Evolutionary conservation across 1,284 basidiomycete genomes (phyloP).

Genomic region (Cryptococcus sp.): DNA sequence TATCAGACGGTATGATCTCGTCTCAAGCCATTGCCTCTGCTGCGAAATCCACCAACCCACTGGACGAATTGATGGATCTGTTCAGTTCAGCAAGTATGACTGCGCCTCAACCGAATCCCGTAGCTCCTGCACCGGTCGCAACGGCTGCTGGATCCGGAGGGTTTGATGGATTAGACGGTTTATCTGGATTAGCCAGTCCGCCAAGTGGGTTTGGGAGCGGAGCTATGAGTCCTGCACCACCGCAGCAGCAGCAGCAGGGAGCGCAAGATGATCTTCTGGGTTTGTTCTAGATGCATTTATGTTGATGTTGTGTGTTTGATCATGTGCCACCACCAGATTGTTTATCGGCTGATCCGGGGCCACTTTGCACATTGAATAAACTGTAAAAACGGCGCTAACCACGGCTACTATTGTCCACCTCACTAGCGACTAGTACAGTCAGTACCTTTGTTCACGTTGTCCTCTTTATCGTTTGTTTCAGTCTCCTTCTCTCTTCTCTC

Average conservation of each 20-base stretch:
- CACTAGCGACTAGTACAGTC: no score
- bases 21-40: conserved; percentile 37
- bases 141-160: conserved; percentile 3
- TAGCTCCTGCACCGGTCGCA: conserved; percentile 14
- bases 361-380: no score
- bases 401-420: no score
- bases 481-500: not conserved
- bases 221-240: conserved; percentile 7
- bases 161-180: conserved; percentile 14
- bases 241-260: conserved; percentile 13
- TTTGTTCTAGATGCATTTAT: conserved; percentile 41
- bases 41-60: conserved; percentile 65
- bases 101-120: conserved; percentile 27
- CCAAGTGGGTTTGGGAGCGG: conserved; percentile 1
- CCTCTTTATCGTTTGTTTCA: not conserved
- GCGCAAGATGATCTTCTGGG: conserved; percentile 51
- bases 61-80: conserved; percentile 87
- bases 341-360: no score
- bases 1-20: conserved; percentile 24
- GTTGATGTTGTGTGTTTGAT: not conserved
- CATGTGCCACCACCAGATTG: not conserved
- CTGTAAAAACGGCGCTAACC: no score
- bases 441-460: no score
- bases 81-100: conserved; percentile 63
- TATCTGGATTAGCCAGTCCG: conserved; percentile 20